phyloP scores from a whole-genome alignment of 768 basidiomycete genomes.

The Pisolithus tinctorius region DNA sequence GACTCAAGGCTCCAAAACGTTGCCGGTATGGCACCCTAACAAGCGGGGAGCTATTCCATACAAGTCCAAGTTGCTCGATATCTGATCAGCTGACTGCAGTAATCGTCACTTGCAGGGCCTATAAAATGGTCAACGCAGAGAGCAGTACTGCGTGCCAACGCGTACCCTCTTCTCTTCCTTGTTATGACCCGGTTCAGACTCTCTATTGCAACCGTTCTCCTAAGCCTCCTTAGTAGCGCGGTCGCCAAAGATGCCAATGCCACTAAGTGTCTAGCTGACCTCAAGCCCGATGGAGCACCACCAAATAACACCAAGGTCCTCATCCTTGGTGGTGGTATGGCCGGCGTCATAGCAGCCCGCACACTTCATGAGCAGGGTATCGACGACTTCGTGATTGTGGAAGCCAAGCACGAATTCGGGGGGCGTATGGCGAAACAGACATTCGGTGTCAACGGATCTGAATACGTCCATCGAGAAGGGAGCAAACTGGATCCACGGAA shows the following conservation, averaged over 20 bases:
- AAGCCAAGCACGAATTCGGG: constrained; percentile 50
- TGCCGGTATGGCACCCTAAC: too few species aligned
- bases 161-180: too few species aligned
- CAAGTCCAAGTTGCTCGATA: too few species aligned
- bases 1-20: too few species aligned
- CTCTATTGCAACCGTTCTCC: constrained; percentile 2
- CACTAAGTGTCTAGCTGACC: background rate
- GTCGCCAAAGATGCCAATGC: constrained; percentile 1
- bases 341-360: too few species aligned
- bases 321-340: too few species aligned
- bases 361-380: constrained; percentile 47
- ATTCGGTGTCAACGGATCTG: constrained; percentile 35
- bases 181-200: constrained; percentile 10
- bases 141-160: too few species aligned
- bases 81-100: too few species aligned
- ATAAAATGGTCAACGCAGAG: too few species aligned
- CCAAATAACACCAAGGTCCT: constrained; percentile 29
- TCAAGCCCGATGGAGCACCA: background rate
- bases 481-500: constrained; percentile 58
- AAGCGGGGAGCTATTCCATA: too few species aligned
- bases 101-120: too few species aligned
- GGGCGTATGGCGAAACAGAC: constrained; percentile 47
- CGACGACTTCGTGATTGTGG: constrained; percentile 52
- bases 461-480: constrained; percentile 48
- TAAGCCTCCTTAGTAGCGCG: background rate